Evolutionary conservation across 805 yeast species (phyloP), one percentile per base, ranked within the genome.

Genomic region (Zygosaccharomyces pseudorouxii): DNA sequence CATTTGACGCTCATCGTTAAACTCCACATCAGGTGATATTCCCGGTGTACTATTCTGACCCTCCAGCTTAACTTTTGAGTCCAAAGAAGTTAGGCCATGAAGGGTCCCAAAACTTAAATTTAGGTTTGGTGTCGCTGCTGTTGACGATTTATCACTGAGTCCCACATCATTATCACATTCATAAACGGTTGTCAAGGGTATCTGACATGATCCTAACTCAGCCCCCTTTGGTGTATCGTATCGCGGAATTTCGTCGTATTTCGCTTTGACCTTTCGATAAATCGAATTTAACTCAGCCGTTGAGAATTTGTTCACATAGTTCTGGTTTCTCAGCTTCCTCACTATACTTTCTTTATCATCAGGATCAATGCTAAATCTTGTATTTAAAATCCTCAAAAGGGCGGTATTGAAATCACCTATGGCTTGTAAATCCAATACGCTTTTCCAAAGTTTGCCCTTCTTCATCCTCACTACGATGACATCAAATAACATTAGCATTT

Each of bases 401-500:
- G 54, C 51, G 8, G 58, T 50, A 45, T 63, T 57, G 29, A 59
- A 37, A 16, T 57, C 54, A 18, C 49, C 48, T 5, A 48, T 48
- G 20, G 60, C 55, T 18, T 54, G 48, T 31, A 62, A 40, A 39
- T 53, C 50, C 20, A 50, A 46, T 29, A 62, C 54, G 11, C 55
- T 54, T n/a, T 47, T 45, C 58, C 62, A 53, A 23, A 64, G 38
- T 33, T 65, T 65, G 29, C 62, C 63, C 29, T 62, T 62, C 45
- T 55, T 60, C 47, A 65, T 51, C 30, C 63, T 55, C 38, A 59
- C 60, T 9, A 65, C 43, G 10, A 65, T 55, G 11, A 60, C 63
- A 49, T 65, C 69, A 43, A 55, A 60, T 19, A 62, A 52, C 3
- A 65, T 59, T 27, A 62, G 48, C 56, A 64, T 54, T 38, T 65